Conservation (phyloP, 2,329 filamentous ascomycete species). For the Talaromyces sp. region DNA sequence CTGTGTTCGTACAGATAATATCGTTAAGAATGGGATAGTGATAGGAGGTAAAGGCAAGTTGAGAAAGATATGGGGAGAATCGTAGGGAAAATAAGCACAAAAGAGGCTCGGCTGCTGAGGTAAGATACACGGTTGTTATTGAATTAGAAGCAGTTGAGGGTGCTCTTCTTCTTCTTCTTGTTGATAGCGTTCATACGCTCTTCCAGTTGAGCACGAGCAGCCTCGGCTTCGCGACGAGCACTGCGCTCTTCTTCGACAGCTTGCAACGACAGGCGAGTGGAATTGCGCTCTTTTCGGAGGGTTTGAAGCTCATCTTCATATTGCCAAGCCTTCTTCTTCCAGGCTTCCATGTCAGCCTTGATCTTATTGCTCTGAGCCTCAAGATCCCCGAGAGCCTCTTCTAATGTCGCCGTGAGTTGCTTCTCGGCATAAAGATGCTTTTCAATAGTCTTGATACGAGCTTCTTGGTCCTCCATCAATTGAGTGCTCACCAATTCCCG, state of each 20-base stretch:
- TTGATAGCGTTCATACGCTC: constrained; percentile 91
- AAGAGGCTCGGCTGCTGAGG: not conserved
- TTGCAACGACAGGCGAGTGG: constrained; percentile 67
- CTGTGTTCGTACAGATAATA: constrained; percentile 18
- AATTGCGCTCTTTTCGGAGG: constrained; percentile 58
- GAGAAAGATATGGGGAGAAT: not conserved
- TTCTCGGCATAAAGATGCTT: constrained; percentile 96
- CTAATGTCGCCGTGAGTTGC: constrained; percentile 89
- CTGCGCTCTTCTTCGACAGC: constrained; percentile 95
- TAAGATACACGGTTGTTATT: constrained; percentile 18
- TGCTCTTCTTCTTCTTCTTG: constrained; percentile 91
- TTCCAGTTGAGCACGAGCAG: constrained; percentile 82
- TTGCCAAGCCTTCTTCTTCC: constrained; percentile 78
- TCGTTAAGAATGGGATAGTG: constrained; percentile 17
- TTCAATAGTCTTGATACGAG: constrained; percentile 90
- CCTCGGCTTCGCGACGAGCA: constrained; percentile 85
- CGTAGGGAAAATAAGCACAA: not conserved
- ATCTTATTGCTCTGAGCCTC: constrained; percentile 89
- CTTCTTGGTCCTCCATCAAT: constrained; percentile 91
- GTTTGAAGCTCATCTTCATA: constrained; percentile 62
- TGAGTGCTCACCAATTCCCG: constrained; percentile 77
- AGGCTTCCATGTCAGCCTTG: constrained; percentile 83
- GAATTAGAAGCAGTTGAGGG: constrained; percentile 90
- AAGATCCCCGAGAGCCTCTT: constrained; percentile 91
- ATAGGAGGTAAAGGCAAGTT: constrained; percentile 11